Base-by-base conservation (phyloP, 2,329 filamentous ascomycete species). In the Atkinsonella texensis region DNA sequence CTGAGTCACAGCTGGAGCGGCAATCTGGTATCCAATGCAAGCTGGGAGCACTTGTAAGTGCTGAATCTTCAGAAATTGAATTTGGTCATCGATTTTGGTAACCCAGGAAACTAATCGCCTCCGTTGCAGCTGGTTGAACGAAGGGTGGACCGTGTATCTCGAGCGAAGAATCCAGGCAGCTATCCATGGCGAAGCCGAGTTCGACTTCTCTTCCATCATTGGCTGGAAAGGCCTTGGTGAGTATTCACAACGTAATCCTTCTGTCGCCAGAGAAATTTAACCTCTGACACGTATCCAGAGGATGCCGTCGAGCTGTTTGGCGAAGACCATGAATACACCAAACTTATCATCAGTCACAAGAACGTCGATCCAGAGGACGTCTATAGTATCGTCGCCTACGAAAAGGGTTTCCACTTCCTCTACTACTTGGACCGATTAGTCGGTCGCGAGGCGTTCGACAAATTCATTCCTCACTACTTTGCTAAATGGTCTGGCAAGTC, bases 391-490 rank as follows among this genome's bases (percentile, higher is more conserved):
- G 76, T 97, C 35, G 89, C 93, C 0, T 98, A 98, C 62, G 91
- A 97, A 65, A 97, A 98, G 70, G 91, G 91, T 3, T 97, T 95
- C 69, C 87, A 87, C 63, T 94, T 97, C 67, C 75, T 98, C 45
- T 96, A 89, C 68, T 84, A 90, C 61, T 81, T 98, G 13, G 93
- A 98, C 62, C 85, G 84, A 46, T 73, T 95, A 1, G 77, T 97
- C 4, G 87, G 89, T 38, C 85, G 87, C 54, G 76, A 84, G n/a
- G 85, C 86, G 65, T 98, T 93, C 72, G 88, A 97, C 74, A 85
- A 83, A 60, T 98, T 97, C 69, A 96, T 97, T 62, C 89, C 90
- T 15, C 83, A 95, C 67, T 96, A 97, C 72, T 97, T 97, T 66
- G 82, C 77, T 32, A 87, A 79, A 40, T 97, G 85, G 79, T 83